Evolutionary conservation across 2,329 filamentous ascomycete species (phyloP).

Genomic region (Aspergillus quadricinctus): DNA sequence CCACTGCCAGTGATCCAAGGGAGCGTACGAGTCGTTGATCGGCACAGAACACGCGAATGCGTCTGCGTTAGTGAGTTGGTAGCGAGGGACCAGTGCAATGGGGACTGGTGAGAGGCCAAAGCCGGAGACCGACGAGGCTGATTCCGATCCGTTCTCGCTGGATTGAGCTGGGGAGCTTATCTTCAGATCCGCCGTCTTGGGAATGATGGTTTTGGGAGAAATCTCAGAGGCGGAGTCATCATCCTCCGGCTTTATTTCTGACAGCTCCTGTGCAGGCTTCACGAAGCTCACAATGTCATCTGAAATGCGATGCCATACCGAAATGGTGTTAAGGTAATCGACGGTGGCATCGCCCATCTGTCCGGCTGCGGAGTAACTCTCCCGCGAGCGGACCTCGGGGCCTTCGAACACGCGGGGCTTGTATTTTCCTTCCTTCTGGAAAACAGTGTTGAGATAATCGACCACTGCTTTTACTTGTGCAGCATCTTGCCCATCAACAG

Average conservation of each 20-base stretch:
- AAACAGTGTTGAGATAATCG: constrained; percentile 54
- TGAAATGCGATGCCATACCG: constrained; percentile 71
- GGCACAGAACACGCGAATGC: constrained; percentile 68
- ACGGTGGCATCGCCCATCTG: constrained; percentile 44
- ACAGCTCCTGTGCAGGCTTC: constrained; percentile 29
- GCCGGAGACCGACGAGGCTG: constrained; percentile 13
- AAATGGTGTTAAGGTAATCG: constrained; percentile 64
- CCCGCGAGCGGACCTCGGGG: constrained; percentile 27
- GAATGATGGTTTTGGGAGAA: constrained; percentile 32
- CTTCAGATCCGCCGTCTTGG: constrained; percentile 24
- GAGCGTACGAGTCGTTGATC: constrained; percentile 71
- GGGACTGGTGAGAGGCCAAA: constrained; percentile 46
- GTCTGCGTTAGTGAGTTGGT: constrained; percentile 75
- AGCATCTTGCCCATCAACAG: constrained; percentile 70
- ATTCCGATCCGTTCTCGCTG: constrained; percentile 24
- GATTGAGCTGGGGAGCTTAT: constrained; percentile 29
- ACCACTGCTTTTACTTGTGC: constrained; percentile 63
- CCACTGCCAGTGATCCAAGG: constrained; percentile 96
- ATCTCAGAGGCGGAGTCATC: constrained; percentile 18
- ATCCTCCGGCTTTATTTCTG: constrained; percentile 13
- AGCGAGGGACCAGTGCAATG: constrained; percentile 72
- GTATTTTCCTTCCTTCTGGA: constrained; percentile 52
- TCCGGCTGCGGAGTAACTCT: constrained; percentile 19
- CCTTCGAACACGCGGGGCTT: constrained; percentile 48
- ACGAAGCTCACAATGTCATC: constrained; percentile 63